phyloP scores from a whole-genome alignment of 164 flowering plant species.

The Pachysandra terminalis region DNA sequence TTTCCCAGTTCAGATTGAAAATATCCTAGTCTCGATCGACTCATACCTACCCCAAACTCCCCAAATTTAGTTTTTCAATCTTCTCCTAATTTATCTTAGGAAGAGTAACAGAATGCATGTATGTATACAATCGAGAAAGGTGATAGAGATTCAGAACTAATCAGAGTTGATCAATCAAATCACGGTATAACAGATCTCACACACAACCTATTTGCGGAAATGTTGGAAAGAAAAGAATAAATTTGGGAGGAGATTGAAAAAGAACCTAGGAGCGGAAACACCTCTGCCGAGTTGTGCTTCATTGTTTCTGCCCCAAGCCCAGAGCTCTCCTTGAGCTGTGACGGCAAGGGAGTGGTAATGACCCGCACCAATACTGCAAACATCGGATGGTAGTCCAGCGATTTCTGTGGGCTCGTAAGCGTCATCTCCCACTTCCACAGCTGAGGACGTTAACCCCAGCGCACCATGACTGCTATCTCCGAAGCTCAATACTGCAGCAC shows the following conservation, averaged over 20 bases:
- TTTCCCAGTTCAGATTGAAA: too few relatives aligned
- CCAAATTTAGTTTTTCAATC: too few relatives aligned
- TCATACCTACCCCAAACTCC: too few relatives aligned
- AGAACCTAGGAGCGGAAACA: slow-evolving; percentile 42
- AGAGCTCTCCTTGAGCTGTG: slow-evolving; percentile 58
- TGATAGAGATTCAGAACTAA: too few relatives aligned
- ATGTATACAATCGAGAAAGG: too few relatives aligned
- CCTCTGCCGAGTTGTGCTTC: slow-evolving; percentile 86
- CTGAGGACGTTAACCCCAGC: slow-evolving; percentile 52
- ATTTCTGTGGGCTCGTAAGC: slow-evolving; percentile 80
- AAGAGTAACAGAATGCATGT: too few relatives aligned
- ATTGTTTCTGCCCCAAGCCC: slow-evolving; percentile 93
- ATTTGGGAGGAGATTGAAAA: neutral
- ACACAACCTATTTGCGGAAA: too few relatives aligned
- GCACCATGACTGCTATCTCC: slow-evolving; percentile 94
- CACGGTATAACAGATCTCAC: too few relatives aligned
- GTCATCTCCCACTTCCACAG: slow-evolving; percentile 47
- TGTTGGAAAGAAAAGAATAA: neutral
- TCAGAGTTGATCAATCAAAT: too few relatives aligned
- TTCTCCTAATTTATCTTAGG: too few relatives aligned
- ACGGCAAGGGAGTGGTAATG: slow-evolving; percentile 97
- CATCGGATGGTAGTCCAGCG: slow-evolving; percentile 57
- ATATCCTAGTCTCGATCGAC: too few relatives aligned
- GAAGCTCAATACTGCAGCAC: slow-evolving; percentile 67
- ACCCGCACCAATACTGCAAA: slow-evolving; percentile 59